These are phyloP conservation scores for Mytilinidion resinicola DNA, from an alignment of 495 filamentous ascomycete species.

Conservation along the genomic window DNA sequence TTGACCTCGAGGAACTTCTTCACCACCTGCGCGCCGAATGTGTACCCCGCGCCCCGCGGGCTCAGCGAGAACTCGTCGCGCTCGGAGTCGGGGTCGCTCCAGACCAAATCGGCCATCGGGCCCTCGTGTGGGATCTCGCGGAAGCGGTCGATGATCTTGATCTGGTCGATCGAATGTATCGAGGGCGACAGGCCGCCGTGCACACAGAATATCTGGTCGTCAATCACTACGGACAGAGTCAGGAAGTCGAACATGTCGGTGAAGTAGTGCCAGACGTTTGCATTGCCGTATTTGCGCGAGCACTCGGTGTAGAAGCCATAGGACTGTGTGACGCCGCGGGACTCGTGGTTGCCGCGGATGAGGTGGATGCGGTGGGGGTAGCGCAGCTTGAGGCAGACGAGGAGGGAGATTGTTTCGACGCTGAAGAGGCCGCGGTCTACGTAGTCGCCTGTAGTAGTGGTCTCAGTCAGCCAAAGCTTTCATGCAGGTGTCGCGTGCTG, in stretches of 20 bases:
- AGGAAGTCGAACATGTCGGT: slow-evolving; percentile 99
- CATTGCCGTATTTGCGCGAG: slow-evolving; percentile 93
- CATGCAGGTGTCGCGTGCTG: slow-evolving; percentile 9
- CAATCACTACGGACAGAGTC: slow-evolving; percentile 92
- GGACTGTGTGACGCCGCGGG: slow-evolving; percentile 92
- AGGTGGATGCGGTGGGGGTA: slow-evolving; percentile 89
- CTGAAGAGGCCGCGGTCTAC: slow-evolving; percentile 96
- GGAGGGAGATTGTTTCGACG: slow-evolving; percentile 92
- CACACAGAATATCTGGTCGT: slow-evolving; percentile 97
- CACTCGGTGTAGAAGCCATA: slow-evolving; percentile 99
- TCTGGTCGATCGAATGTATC: slow-evolving; percentile 97
- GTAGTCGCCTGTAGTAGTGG: slow-evolving; percentile 65
- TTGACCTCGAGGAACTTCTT: slow-evolving; percentile 97
- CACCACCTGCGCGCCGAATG: slow-evolving; percentile 93
- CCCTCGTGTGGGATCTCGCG: slow-evolving; percentile 97
- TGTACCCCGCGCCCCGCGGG: slow-evolving; percentile 91
- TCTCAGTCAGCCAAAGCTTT: background rate
- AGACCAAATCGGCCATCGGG: slow-evolving; percentile 98
- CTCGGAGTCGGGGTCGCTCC: slow-evolving; percentile 94
- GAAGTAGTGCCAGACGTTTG: slow-evolving; percentile 98
- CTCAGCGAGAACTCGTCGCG: slow-evolving; percentile 93
- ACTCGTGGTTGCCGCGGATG: slow-evolving; percentile 96
- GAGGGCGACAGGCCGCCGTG: slow-evolving; percentile 92
- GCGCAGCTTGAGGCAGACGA: slow-evolving; percentile 89
- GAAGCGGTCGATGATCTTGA: slow-evolving; percentile 98